Evolutionary conservation across 306 rosid species (phyloP).

Genomic region (Citrullus mucosospermus): DNA sequence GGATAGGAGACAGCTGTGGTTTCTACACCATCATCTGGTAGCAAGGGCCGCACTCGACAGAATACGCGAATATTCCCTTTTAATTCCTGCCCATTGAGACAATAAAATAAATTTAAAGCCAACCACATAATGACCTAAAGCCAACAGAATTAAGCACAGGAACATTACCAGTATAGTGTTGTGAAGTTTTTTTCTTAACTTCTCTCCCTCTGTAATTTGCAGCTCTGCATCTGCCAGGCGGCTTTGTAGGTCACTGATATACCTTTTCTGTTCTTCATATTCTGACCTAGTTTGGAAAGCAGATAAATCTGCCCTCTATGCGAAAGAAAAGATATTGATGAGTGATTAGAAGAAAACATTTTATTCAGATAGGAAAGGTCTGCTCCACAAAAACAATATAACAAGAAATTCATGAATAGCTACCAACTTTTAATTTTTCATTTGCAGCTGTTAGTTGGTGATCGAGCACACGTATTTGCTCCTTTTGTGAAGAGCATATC

Average conservation of each 20-base stretch:
- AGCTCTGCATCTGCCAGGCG: constrained; percentile 54
- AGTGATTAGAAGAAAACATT: not conserved
- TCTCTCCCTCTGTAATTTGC: constrained; percentile 69
- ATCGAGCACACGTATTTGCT: constrained; percentile 38
- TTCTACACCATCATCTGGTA: constrained; percentile 69
- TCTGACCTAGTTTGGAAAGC: constrained; percentile 37
- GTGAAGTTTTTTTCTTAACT: constrained; percentile 64
- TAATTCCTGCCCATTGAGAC: constrained; percentile 42
- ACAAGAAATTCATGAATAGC: not conserved
- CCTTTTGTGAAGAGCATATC: constrained; percentile 62
- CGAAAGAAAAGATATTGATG: not conserved
- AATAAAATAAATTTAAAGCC: not conserved
- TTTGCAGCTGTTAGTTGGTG: constrained; percentile 41
- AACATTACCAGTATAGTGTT: constrained; percentile 68
- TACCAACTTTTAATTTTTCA: constrained; percentile 54
- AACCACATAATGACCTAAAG: not conserved
- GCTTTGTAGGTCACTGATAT: constrained; percentile 37
- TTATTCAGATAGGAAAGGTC: not conserved
- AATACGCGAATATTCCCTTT: constrained; percentile 96
- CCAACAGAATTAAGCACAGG: not conserved
- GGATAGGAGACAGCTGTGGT: constrained; percentile 57
- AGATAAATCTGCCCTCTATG: constrained; percentile 55
- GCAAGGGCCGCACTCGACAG: constrained; percentile 83
- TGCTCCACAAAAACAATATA: not conserved
- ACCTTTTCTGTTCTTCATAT: constrained; percentile 51